Evolutionary conservation across 768 basidiomycete genomes (phyloP).

Genomic region (Atractiella rhizophila): DNA sequence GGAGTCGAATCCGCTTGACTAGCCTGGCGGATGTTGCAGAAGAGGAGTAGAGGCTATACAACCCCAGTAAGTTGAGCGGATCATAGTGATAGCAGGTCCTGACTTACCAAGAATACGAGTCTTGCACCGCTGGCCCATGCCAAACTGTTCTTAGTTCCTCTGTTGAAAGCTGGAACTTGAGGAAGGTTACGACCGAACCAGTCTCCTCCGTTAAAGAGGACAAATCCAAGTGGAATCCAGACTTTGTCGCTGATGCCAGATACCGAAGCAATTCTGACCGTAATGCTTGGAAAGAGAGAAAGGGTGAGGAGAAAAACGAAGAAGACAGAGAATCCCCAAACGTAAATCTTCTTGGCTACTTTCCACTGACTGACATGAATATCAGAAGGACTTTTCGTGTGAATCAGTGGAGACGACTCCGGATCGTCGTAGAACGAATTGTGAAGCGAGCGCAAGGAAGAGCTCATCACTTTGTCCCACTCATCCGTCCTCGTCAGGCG

Average conservation of each 20-base stretch:
- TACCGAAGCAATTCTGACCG: constrained; percentile 14
- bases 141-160: constrained; percentile 7
- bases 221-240: constrained; percentile 11
- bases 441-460: too few species aligned
- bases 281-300: constrained; percentile 19
- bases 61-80: neutral
- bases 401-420: too few species aligned
- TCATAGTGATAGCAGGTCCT: neutral
- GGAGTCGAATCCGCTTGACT: neutral
- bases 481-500: too few species aligned
- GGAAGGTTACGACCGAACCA: constrained; percentile 16
- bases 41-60: constrained; percentile 15
- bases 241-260: constrained; percentile 12
- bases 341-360: constrained; percentile 19
- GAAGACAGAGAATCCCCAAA: constrained; percentile 20
- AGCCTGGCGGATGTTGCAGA: constrained; percentile 14
- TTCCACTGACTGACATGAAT: too few species aligned
- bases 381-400: too few species aligned
- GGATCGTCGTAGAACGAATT: too few species aligned
- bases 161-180: constrained; percentile 6
- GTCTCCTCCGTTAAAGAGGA: constrained; percentile 15
- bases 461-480: too few species aligned
- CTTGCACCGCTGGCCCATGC: constrained; percentile 5
- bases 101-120: constrained; percentile 15
- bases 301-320: constrained; percentile 20